Evolutionary conservation across 331 rosid genomes (phyloP).

Genomic region (Acacia pycnantha): DNA sequence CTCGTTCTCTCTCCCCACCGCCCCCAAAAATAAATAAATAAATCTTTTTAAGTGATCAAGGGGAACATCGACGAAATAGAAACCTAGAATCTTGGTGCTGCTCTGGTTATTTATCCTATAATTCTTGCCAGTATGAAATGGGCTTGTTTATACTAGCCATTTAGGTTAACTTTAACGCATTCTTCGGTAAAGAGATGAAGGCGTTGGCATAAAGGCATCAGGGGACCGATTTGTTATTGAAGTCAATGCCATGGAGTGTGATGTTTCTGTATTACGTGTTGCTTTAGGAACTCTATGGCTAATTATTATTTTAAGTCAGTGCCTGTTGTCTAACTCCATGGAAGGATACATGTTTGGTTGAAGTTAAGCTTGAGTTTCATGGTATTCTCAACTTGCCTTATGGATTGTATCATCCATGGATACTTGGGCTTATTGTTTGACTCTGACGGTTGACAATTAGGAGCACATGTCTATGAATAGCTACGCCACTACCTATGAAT

Average conservation of each 20-base stretch:
- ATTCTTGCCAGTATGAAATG: neutral
- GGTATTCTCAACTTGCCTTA: neutral
- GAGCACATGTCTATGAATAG: neutral
- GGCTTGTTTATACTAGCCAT: neutral
- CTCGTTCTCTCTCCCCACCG: neutral
- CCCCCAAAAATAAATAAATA: too few relatives aligned
- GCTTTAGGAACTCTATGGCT: neutral
- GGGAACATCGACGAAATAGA: neutral
- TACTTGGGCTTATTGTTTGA: slow-evolving; percentile 2
- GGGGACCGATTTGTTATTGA: neutral
- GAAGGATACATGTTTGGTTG: neutral
- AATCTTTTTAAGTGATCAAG: neutral
- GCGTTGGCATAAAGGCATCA: neutral
- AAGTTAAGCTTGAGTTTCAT: neutral
- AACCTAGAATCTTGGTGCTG: neutral
- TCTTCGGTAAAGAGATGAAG: neutral
- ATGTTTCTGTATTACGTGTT: neutral
- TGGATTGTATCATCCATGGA: neutral
- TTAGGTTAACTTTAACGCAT: neutral
- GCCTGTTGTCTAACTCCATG: neutral
- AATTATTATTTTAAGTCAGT: neutral
- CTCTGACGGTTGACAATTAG: neutral
- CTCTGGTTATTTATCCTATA: neutral
- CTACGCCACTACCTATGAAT: neutral
- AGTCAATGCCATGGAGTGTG: neutral